Evolutionary conservation across 768 basidiomycete species (phyloP).

Genomic region (Rhizopogon vesiculosus): DNA sequence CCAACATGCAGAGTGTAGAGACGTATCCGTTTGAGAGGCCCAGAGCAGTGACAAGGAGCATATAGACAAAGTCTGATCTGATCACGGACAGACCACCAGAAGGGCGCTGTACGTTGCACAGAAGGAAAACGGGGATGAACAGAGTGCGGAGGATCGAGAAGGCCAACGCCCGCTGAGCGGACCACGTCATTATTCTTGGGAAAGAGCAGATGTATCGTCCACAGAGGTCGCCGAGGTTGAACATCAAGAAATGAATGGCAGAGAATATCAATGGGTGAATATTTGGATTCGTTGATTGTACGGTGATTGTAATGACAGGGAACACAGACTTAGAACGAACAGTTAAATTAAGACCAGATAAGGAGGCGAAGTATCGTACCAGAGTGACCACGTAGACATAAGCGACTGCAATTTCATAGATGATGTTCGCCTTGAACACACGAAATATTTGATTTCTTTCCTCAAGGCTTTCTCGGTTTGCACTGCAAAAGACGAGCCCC

Average conservation of each 20-base stretch:
- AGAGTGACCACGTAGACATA: constrained; percentile 78
- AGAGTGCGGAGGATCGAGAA: constrained; percentile 69
- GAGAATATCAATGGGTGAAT: constrained; percentile 80
- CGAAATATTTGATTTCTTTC: constrained; percentile 43
- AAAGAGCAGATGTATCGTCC: constrained; percentile 69
- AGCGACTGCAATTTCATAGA: constrained; percentile 68
- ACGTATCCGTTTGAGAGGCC: constrained; percentile 80
- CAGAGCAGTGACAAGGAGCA: constrained; percentile 67
- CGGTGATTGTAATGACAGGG: constrained; percentile 79
- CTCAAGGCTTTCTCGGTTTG: constrained; percentile 18
- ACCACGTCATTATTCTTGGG: constrained; percentile 64
- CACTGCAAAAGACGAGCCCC: constrained; percentile 29
- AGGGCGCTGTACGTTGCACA: constrained; percentile 75
- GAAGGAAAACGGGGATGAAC: constrained; percentile 82
- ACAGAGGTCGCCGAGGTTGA: constrained; percentile 67
- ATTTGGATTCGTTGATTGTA: constrained; percentile 57
- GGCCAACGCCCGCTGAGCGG: constrained; percentile 51
- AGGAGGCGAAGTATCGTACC: constrained; percentile 38
- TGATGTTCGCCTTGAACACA: constrained; percentile 59
- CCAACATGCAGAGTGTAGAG: constrained; percentile 74
- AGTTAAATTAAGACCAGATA: constrained; percentile 3
- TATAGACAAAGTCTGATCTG: constrained; percentile 72
- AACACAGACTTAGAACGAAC: constrained; percentile 61
- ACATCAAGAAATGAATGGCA: constrained; percentile 73
- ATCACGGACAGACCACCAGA: constrained; percentile 38